Conservation (phyloP, 2,329 filamentous ascomycete genomes). For the Rutstroemia sp. region DNA sequence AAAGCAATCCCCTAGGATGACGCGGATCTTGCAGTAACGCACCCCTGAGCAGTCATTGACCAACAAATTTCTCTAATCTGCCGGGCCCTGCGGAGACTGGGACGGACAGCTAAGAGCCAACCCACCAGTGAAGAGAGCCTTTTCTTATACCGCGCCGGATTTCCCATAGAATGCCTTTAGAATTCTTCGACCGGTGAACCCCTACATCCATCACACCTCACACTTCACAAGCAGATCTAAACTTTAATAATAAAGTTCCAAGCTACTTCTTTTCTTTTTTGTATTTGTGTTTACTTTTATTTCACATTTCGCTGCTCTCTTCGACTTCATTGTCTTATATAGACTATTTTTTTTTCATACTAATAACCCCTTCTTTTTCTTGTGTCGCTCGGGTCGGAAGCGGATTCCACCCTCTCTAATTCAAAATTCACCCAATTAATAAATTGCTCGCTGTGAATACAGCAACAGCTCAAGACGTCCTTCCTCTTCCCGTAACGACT, state of each 20-base stretch:
- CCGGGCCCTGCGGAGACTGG: too few species aligned
- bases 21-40: too few species aligned
- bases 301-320: not conserved
- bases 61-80: too few species aligned
- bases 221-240: too few species aligned
- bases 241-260: not conserved
- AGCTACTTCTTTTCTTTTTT: not conserved
- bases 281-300: not conserved
- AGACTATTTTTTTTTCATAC: not conserved
- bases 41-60: too few species aligned
- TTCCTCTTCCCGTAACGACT: constrained; percentile 26
- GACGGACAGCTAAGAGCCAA: too few species aligned
- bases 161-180: too few species aligned
- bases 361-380: not conserved
- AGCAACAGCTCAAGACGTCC: constrained; percentile 9
- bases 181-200: too few species aligned
- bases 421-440: constrained; percentile 24
- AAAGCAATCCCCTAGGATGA: too few species aligned
- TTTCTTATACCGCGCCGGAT: too few species aligned
- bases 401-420: constrained; percentile 20
- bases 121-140: too few species aligned
- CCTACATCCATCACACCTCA: too few species aligned
- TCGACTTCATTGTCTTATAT: not conserved
- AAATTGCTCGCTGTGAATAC: constrained; percentile 23
- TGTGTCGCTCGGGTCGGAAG: constrained; percentile 26